phyloP scores from a whole-genome alignment of 2,329 filamentous ascomycete species.

The Juglanconis oblonga region DNA sequence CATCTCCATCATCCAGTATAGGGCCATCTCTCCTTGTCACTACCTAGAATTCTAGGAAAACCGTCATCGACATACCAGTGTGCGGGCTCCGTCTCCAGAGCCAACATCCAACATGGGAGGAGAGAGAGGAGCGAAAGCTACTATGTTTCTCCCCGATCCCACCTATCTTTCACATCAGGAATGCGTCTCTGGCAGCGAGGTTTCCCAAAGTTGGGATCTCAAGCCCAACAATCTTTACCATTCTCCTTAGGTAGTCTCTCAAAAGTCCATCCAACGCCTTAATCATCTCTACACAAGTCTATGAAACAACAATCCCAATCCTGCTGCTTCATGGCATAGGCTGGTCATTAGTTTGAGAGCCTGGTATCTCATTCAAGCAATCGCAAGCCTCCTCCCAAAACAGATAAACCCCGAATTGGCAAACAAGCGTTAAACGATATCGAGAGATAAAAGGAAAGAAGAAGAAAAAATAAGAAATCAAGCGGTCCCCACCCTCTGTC shows the following conservation, averaged over 20 bases:
- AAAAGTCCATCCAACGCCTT: neutral
- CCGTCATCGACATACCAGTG: neutral
- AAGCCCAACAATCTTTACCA: no score
- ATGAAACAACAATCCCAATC: neutral
- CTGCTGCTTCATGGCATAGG: neutral
- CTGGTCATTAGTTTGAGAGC: neutral
- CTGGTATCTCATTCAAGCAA: constrained; percentile 1
- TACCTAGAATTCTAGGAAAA: neutral
- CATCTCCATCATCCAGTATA: neutral
- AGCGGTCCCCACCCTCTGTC: constrained; percentile 36
- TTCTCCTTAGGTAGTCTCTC: no score
- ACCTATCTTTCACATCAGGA: neutral
- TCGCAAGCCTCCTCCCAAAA: neutral
- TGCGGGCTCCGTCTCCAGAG: neutral
- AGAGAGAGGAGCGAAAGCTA: neutral
- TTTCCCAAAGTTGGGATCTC: no score
- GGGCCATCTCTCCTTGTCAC: neutral
- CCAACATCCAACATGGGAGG: neutral
- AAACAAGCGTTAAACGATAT: neutral
- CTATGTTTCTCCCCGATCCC: neutral
- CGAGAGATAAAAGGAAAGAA: neutral
- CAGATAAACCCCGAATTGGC: neutral
- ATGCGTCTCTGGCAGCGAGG: no score
- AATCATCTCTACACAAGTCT: neutral
- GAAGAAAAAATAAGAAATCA: neutral